A percentile compares a stretch with the other conserved stretches of the same genome.
Conservation (phyloP, 2,329 filamentous ascomycete genomes). For the Beauveria varroae region DNA sequence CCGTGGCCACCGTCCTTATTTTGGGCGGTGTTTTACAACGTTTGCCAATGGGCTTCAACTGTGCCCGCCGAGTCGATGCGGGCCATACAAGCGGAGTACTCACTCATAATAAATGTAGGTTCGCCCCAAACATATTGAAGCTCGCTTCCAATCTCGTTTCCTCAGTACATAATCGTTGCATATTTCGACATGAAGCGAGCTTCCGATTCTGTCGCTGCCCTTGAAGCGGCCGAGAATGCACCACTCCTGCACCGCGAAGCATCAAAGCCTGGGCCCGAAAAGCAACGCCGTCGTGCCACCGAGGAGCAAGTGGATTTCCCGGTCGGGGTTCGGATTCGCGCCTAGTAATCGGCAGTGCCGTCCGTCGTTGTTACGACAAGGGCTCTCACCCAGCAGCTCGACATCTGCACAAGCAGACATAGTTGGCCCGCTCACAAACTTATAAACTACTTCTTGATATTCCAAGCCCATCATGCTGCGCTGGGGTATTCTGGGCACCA, state of each 20-base stretch:
- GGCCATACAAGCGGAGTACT: neutral
- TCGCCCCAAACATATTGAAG: too few relatives aligned
- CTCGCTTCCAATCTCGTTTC: too few relatives aligned
- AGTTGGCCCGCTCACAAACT: too few relatives aligned
- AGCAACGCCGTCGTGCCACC: neutral
- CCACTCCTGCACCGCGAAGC: neutral
- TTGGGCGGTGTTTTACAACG: neutral
- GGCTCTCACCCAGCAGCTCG: neutral
- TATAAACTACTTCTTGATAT: too few relatives aligned
- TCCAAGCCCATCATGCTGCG: slow-evolving; percentile 16
- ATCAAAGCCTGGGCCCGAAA: neutral
- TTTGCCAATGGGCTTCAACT: neutral
- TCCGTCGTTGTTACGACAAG: neutral
- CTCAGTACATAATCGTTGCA: neutral
- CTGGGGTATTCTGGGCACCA: slow-evolving; percentile 22
- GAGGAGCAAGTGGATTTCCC: neutral
- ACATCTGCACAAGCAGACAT: neutral
- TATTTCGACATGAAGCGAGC: neutral
- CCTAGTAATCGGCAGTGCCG: neutral
- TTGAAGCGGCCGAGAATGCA: neutral
- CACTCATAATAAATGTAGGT: neutral
- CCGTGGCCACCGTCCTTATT: neutral
- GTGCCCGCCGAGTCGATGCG: neutral
- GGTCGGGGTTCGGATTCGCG: neutral
- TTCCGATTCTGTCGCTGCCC: neutral